Base-by-base conservation (phyloP, 495 filamentous ascomycete genomes). In the Podospora comata region DNA sequence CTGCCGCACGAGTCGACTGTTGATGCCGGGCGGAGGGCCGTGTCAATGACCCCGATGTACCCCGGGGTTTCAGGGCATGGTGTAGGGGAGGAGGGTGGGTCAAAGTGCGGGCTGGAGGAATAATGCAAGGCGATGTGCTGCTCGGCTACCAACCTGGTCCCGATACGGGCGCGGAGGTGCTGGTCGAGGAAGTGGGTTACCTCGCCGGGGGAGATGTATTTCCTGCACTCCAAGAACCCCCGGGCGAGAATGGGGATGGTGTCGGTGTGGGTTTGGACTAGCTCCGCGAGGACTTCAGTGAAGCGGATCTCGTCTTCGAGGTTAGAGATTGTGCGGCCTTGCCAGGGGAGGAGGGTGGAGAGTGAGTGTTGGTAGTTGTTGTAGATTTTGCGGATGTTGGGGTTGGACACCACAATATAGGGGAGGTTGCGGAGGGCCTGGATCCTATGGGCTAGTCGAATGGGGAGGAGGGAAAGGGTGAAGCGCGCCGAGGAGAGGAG, bases 21-120 rank as follows among this genome's bases (percentile, higher is more conserved):
- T 23, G 84, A 83, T 0, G 94, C 90, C 0, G 94, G 95, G 28
- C 89, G 91, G 23, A 99, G 80, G 1, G 90, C 89, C 0, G 95
- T 98, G 81, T 99, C 95, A 68, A 99, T 97, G 11, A 97, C 93
- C n/a, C 95, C 95, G 68, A 97, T 96, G 75, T 93, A 97, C 64
- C 88, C 89, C 0, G 87, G 85, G 11, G 86, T 79, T 28, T 84
- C 80, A 1, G 84, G 80, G n/a, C 79, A 82, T 9, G 82, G 81
- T 1, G 76, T 80, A 9, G 78, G 78, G 53, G 73, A 78, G 67
- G 78, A 75, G 60, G 67, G 67, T 3, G 80, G 82, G 64, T 86
- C 83, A 60, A 83, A 81, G 75, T 91, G 88, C 28, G 91, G 90
- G 56, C 90, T 87, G 11, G 88, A 90, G 59, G 91, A 92, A 69